Evolutionary conservation across 2,329 filamentous ascomycete species (phyloP).

Genomic region (Epicoccum nigrum): DNA sequence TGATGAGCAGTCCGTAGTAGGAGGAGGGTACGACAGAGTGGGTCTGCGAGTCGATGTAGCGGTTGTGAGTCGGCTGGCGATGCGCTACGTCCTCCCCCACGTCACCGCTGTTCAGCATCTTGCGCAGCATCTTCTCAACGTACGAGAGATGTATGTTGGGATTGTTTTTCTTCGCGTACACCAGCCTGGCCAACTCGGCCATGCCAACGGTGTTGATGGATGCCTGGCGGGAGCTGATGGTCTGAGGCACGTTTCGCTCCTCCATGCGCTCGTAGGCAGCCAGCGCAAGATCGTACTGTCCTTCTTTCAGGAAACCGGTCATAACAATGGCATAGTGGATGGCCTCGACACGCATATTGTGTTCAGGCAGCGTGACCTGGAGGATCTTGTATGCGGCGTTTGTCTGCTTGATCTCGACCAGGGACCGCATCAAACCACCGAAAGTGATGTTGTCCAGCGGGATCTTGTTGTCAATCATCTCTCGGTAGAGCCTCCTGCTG

Average conservation of each 20-base stretch:
- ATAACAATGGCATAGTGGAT: slow-evolving; percentile 62
- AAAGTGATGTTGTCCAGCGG: slow-evolving; percentile 64
- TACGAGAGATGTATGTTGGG: slow-evolving; percentile 27
- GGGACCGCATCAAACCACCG: slow-evolving; percentile 64
- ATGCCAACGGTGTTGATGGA: slow-evolving; percentile 38
- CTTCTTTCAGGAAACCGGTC: slow-evolving; percentile 54
- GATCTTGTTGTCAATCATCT: slow-evolving; percentile 61
- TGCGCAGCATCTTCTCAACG: slow-evolving; percentile 36
- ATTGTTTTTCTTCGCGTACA: slow-evolving; percentile 18
- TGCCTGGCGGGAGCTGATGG: slow-evolving; percentile 53
- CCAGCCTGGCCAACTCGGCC: slow-evolving; percentile 27
- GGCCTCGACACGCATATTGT: slow-evolving; percentile 52
- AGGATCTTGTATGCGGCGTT: slow-evolving; percentile 62
- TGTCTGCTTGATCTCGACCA: slow-evolving; percentile 60
- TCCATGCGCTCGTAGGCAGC: slow-evolving; percentile 56
- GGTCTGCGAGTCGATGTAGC: slow-evolving; percentile 33
- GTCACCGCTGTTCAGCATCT: slow-evolving; percentile 35
- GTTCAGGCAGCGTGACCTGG: slow-evolving; percentile 57
- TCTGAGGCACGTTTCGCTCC: slow-evolving; percentile 45
- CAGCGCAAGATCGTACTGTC: slow-evolving; percentile 55
- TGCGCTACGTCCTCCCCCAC: slow-evolving; percentile 34
- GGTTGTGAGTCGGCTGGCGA: slow-evolving; percentile 32
- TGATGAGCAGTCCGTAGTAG: slow-evolving; percentile 63
- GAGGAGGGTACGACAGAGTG: slow-evolving; percentile 55
- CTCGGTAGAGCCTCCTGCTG: slow-evolving; percentile 60